Percentiles rank a stretch among this genome's conserved stretches.
phyloP scores from a whole-genome alignment of 2,329 filamentous ascomycete genomes.

The Colletotrichum theobromicola region DNA sequence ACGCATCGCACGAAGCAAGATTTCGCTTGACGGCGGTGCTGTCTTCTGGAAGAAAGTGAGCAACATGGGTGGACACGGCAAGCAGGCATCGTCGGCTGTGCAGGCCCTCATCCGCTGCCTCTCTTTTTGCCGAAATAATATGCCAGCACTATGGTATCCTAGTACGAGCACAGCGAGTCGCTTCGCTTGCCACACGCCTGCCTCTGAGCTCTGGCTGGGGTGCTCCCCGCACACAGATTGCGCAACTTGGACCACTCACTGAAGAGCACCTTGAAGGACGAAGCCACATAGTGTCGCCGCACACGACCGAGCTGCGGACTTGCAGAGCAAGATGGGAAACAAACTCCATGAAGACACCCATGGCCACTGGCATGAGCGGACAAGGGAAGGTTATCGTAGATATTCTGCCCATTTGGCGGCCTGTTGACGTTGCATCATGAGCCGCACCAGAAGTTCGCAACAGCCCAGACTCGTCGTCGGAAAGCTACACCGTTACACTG shows the following conservation, averaged over 20 bases:
- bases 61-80: not conserved
- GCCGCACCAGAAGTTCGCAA: not conserved
- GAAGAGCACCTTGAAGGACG: not conserved
- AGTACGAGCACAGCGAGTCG: not conserved
- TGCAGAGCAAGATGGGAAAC: not conserved
- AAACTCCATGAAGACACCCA: not conserved
- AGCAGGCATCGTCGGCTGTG: not conserved
- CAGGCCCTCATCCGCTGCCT: not conserved
- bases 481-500: not conserved
- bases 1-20: not conserved
- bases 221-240: not conserved
- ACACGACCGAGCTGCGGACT: not conserved
- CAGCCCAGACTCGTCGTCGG: not conserved
- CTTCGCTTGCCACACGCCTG: not conserved
- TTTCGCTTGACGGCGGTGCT: not conserved
- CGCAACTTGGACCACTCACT: not conserved
- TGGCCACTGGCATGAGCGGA: not conserved
- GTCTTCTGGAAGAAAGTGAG: not conserved
- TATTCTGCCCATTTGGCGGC: not conserved
- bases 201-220: not conserved
- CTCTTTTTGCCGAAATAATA: not conserved
- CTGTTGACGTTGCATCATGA: not conserved
- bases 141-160: not conserved
- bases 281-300: not conserved
- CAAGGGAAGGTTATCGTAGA: not conserved